Percentiles rank a stretch among this genome's conserved stretches.
Conservation (phyloP, 2,329 filamentous ascomycete genomes). For the Anisogramma anomala region DNA sequence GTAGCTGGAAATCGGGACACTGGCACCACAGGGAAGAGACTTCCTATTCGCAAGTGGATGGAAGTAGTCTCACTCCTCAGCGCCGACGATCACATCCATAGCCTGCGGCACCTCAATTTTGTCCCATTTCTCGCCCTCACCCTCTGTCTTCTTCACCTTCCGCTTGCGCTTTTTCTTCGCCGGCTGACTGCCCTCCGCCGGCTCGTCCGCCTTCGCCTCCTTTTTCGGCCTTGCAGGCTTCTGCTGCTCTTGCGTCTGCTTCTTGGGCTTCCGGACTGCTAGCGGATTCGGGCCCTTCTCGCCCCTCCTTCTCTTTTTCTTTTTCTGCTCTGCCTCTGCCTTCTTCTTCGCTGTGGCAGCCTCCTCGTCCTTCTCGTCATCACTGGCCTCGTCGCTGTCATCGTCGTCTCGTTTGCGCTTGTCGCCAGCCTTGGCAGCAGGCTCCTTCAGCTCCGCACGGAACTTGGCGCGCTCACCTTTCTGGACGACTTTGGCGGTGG, state of each 20-base stretch:
- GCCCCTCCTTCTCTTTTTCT: slow-evolving; percentile 22
- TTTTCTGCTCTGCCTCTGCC: slow-evolving; percentile 22
- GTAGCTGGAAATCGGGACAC: too few species aligned
- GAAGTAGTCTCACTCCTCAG: background rate
- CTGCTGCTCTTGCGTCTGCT: background rate
- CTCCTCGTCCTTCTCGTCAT: slow-evolving; percentile 18
- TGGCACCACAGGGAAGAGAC: too few species aligned
- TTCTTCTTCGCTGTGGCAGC: slow-evolving; percentile 15
- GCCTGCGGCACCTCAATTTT: slow-evolving; percentile 16
- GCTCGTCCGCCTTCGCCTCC: slow-evolving; percentile 15
- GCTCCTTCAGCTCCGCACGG: slow-evolving; percentile 49
- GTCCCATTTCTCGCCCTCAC: slow-evolving; percentile 17
- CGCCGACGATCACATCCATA: background rate
- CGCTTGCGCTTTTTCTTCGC: slow-evolving; percentile 28
- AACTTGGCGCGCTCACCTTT: slow-evolving; percentile 66
- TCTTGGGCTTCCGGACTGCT: slow-evolving; percentile 19
- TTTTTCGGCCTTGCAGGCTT: background rate
- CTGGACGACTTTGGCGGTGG: slow-evolving; percentile 50
- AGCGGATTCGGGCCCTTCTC: slow-evolving; percentile 25
- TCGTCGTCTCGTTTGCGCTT: slow-evolving; percentile 39
- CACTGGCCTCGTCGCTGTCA: slow-evolving; percentile 28
- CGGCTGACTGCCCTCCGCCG: slow-evolving; percentile 17
- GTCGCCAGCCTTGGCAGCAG: slow-evolving; percentile 19
- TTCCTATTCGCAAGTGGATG: too few species aligned
- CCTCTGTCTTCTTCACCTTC: slow-evolving; percentile 21